phyloP scores from a whole-genome alignment of 192 early-diverging fungal species.

The Polychytrium aggregatum region DNA sequence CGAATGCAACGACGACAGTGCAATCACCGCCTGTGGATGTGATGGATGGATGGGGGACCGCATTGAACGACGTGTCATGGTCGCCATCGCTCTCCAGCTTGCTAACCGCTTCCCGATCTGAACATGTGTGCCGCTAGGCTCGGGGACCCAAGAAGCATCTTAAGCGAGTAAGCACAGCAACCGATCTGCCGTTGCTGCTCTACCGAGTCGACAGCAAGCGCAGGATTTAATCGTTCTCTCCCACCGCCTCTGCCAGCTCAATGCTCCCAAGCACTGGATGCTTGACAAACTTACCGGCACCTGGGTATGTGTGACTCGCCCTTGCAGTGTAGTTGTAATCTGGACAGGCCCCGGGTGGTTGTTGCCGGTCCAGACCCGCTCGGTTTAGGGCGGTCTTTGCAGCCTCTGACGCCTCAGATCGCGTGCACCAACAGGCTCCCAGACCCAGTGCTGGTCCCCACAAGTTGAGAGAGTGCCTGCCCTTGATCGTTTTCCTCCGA shows the following conservation, averaged over 20 bases:
- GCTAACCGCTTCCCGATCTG: too few relatives aligned
- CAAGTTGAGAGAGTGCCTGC: constrained; percentile 99
- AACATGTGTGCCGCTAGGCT: constrained; percentile 36
- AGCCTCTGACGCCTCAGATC: not conserved
- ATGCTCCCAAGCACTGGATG: constrained; percentile 99
- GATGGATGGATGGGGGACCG: too few relatives aligned
- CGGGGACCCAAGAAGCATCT: constrained; percentile 99
- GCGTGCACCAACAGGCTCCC: constrained; percentile 50
- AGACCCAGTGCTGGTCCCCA: constrained; percentile 96
- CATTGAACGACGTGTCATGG: too few relatives aligned
- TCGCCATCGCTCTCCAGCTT: too few relatives aligned
- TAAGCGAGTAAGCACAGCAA: constrained; percentile 63
- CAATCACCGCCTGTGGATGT: too few relatives aligned
- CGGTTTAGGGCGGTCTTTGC: not conserved
- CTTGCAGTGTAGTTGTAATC: not conserved
- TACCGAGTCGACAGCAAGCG: too few relatives aligned
- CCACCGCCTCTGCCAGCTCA: too few relatives aligned
- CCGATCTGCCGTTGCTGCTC: not conserved
- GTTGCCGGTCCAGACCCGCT: not conserved
- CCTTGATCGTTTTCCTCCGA: constrained; percentile 94
- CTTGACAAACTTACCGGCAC: constrained; percentile 99
- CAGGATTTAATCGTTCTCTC: too few relatives aligned
- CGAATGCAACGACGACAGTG: too few relatives aligned
- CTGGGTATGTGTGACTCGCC: constrained; percentile 38
- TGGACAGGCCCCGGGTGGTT: not conserved